Evolutionary conservation across 345 rosid genomes (phyloP), one percentile per base, ranked within the genome.

Genomic region (Citrus sp.): DNA sequence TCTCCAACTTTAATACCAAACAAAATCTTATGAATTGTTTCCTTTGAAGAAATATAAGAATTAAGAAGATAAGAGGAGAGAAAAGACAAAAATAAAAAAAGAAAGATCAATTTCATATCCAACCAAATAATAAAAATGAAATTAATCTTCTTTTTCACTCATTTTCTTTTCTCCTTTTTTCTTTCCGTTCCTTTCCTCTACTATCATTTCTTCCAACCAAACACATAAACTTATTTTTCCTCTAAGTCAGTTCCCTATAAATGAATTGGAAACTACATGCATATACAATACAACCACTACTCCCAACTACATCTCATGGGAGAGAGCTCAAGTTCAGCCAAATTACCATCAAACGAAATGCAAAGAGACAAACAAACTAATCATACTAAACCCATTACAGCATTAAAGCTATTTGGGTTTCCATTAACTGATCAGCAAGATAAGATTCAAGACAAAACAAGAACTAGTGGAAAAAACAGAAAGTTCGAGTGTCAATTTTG

Each of bases 401-500:
- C 76, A 30, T 21, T 85, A 6, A 88, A 80, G 81, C 85, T 88
- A 9, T 88, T 87, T 40, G 91, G 91, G 12, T 82, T 88, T 55
- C 75, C 82, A 19, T 27, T 86, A 66, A 79, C 77, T 6, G 80
- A 76, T 65, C 69, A 18, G 3, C 80, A 69, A 3, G 78, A 78
- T 7, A 80, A 78, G 66, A 63, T 24, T 61, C 38, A 35, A n/a
- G 73, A 46, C 12, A 79, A 75, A 61, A 61, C 70, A 58, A 81
- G 27, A 61, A 81, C n/a, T 21, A 19, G 22, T 3, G 76, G 30
- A 46, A 82, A 80, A 37, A 81, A n/a, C 72, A 84, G 83, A 78
- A 88, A 81, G 67, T 88, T 85, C 78, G 88, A 87, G 85, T 90
- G 93, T 68, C 89, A 87, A 27, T 90, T 87, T 56, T 90, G 93